phyloP scores from a whole-genome alignment of 371 early-diverging fungal genomes.

The Mortierella sp. region DNA sequence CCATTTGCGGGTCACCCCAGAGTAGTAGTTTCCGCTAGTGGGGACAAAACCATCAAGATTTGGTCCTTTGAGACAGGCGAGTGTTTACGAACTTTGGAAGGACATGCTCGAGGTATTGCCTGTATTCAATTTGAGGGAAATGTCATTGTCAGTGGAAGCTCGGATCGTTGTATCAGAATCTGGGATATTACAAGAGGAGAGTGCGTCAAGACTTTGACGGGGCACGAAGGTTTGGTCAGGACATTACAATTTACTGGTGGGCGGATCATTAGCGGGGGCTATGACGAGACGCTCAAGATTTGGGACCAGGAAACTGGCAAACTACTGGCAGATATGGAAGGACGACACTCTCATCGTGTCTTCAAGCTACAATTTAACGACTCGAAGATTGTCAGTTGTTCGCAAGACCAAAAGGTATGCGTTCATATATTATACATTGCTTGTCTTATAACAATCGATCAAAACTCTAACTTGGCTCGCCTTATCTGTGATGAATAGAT shows the following conservation, averaged over 20 bases:
- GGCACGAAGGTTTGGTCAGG: slow-evolving; percentile 86
- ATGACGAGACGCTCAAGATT: slow-evolving; percentile 89
- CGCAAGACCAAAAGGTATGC: slow-evolving; percentile 75
- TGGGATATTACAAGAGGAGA: slow-evolving; percentile 86
- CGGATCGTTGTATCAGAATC: slow-evolving; percentile 86
- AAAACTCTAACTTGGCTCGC: no score
- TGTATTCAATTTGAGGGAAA: slow-evolving; percentile 86
- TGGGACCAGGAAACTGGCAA: slow-evolving; percentile 78
- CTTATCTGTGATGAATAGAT: slow-evolving; percentile 55
- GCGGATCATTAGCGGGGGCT: slow-evolving; percentile 83
- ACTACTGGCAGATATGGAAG: slow-evolving; percentile 63
- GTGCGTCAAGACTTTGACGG: slow-evolving; percentile 71
- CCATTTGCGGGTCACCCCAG: slow-evolving; percentile 57
- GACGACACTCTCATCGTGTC: slow-evolving; percentile 80
- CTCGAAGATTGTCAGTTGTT: slow-evolving; percentile 84
- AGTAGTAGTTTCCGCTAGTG: slow-evolving; percentile 80
- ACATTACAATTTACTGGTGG: slow-evolving; percentile 76
- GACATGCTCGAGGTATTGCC: slow-evolving; percentile 82
- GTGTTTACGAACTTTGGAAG: slow-evolving; percentile 65
- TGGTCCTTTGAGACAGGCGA: slow-evolving; percentile 75
- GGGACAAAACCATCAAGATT: slow-evolving; percentile 79
- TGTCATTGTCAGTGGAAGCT: slow-evolving; percentile 82
- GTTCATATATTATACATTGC: neutral
- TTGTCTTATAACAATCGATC: neutral
- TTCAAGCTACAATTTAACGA: slow-evolving; percentile 89